Percentiles rank a stretch among this genome's conserved stretches.
phyloP scores from a whole-genome alignment of 768 basidiomycete species.

The Crassisporium funariophilum region DNA sequence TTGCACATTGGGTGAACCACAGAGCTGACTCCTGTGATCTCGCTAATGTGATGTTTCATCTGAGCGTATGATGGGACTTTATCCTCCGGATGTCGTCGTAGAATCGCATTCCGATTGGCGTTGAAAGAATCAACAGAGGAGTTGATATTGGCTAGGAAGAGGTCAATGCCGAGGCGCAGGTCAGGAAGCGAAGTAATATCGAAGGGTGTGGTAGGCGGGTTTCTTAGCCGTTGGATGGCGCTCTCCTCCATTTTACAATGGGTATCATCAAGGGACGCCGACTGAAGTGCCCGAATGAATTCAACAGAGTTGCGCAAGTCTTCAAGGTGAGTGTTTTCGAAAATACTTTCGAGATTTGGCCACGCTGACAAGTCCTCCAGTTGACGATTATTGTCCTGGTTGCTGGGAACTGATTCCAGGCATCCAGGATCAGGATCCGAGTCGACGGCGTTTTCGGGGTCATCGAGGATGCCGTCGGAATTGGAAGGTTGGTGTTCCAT shows the following conservation, averaged over 20 bases:
- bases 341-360: conserved; percentile 2
- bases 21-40: conserved; percentile 32
- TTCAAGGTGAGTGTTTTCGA: conserved; percentile 3
- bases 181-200: conserved; percentile 13
- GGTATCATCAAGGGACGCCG: conserved; percentile 15
- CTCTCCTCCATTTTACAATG: conserved; percentile 7
- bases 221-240: conserved; percentile 17
- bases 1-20: conserved; percentile 40
- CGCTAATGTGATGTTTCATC: conserved; percentile 12
- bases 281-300: conserved; percentile 14
- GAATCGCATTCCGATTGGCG: conserved; percentile 15
- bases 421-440: conserved; percentile 3
- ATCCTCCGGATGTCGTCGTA: conserved; percentile 16
- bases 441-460: conserved; percentile 1
- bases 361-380: background rate
- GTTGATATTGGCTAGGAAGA: conserved; percentile 26
- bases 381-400: background rate
- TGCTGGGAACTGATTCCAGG: conserved; percentile 2
- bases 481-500: background rate
- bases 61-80: conserved; percentile 15
- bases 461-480: conserved; percentile 3
- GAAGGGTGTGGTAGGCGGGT: conserved; percentile 14
- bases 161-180: conserved; percentile 23
- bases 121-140: conserved; percentile 29
- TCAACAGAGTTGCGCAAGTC: conserved; percentile 4